These are phyloP conservation scores for Somion occarium DNA, from an alignment of 1,284 basidiomycete genomes.

Conservation along the genomic window DNA sequence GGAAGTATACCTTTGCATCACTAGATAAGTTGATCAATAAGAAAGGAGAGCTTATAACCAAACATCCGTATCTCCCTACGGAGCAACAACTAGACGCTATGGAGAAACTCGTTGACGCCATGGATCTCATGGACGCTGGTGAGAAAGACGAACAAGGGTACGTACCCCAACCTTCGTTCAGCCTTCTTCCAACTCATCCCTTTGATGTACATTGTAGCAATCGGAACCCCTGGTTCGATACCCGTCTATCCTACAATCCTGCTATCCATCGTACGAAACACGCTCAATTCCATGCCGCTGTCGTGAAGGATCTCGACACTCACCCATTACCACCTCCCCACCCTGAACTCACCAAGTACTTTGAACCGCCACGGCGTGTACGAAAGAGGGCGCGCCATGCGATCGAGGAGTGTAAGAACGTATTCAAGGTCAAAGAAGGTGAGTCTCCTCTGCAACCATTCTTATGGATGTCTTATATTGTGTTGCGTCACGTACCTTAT, in stretches of 20 bases:
- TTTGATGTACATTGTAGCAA: conserved; percentile 47
- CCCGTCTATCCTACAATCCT: conserved; percentile 80
- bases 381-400: conserved; percentile 53
- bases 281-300: conserved; percentile 84
- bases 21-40: conserved; percentile 73
- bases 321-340: conserved; percentile 83
- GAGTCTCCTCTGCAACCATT: too few relatives aligned
- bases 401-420: conserved; percentile 56
- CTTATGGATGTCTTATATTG: too few relatives aligned
- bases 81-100: conserved; percentile 75
- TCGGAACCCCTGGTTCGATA: conserved; percentile 72
- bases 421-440: conserved; percentile 75
- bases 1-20: conserved; percentile 84
- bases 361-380: conserved; percentile 70
- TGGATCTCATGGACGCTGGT: conserved; percentile 79
- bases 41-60: conserved; percentile 67
- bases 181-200: too few relatives aligned
- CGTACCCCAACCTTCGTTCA: background rate
- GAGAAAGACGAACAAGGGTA: conserved; percentile 71
- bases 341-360: conserved; percentile 78
- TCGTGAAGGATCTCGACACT: conserved; percentile 67
- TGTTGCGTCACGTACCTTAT: too few relatives aligned
- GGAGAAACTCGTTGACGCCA: conserved; percentile 80
- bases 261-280: conserved; percentile 89
- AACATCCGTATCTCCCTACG: conserved; percentile 84